phyloP scores from a whole-genome alignment of 139 green algal genomes.

The Volvox africanus region DNA sequence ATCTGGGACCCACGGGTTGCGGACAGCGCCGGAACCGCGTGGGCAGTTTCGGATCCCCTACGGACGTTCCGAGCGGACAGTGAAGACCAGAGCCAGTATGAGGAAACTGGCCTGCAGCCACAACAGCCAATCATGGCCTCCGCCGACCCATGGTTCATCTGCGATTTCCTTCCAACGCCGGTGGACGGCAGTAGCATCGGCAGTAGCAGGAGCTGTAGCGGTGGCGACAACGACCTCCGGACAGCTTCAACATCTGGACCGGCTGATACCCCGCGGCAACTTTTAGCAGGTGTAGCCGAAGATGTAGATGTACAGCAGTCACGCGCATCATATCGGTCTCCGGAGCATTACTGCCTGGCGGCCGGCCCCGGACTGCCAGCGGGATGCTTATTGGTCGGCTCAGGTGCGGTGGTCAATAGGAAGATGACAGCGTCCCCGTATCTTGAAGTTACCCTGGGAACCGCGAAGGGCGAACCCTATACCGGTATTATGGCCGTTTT shows the following conservation, averaged over 20 bases:
- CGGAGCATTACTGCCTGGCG: not conserved
- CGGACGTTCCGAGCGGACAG: not conserved
- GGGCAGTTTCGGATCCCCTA: not conserved
- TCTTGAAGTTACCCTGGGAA: too few relatives aligned
- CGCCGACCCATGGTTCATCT: conserved; percentile 8
- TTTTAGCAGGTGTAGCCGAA: not conserved
- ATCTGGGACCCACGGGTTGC: not conserved
- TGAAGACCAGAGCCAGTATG: not conserved
- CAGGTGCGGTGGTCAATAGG: not conserved
- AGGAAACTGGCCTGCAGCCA: not conserved
- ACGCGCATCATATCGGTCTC: not conserved
- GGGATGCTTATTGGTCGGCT: not conserved
- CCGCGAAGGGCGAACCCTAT: too few relatives aligned
- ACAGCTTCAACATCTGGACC: too few relatives aligned
- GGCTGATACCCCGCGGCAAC: not conserved
- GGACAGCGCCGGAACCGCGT: not conserved
- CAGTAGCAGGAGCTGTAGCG: not conserved
- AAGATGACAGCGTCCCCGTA: too few relatives aligned
- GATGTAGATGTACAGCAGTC: not conserved
- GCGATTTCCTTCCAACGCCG: not conserved
- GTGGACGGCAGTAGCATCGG: too few relatives aligned
- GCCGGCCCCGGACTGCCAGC: conserved; percentile 1
- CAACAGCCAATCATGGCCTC: not conserved
- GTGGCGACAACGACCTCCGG: not conserved
- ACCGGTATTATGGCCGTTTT: too few relatives aligned